These are phyloP conservation scores for Annulohypoxylon bovei DNA, from an alignment of 495 filamentous ascomycete species.

Conservation along the genomic window DNA sequence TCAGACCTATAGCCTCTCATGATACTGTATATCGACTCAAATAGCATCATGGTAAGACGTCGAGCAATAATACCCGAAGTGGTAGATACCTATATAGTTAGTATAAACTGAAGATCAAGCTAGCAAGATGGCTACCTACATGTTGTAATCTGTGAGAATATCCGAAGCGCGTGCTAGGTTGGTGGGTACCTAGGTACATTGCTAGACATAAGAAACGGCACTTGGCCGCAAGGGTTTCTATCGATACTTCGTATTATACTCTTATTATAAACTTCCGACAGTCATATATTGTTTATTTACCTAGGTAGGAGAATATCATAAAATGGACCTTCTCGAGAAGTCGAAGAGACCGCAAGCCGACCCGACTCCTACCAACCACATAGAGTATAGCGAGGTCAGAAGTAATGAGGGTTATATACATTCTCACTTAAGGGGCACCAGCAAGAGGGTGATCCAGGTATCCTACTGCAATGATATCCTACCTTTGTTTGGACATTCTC, in stretches of 20 bases:
- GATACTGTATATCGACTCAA: neutral
- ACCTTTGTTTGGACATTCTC: neutral
- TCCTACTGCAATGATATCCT: neutral
- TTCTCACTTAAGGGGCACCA: neutral
- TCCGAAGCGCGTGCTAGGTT: neutral
- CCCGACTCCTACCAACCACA: neutral
- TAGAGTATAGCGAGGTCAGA: neutral
- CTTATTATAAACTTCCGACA: neutral
- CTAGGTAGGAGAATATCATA: neutral
- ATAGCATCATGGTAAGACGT: neutral
- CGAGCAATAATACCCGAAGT: neutral
- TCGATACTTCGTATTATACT: neutral
- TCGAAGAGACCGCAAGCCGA: no score
- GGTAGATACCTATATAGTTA: neutral
- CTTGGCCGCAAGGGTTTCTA: neutral
- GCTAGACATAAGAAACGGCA: neutral
- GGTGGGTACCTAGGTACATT: neutral
- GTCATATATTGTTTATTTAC: neutral
- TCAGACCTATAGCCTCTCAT: neutral
- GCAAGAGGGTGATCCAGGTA: neutral
- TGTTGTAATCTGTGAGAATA: neutral
- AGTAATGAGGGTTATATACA: neutral
- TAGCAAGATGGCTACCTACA: neutral
- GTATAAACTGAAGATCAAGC: neutral
- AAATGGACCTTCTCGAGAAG: neutral